A percentile compares a stretch with the other conserved stretches of the same genome.
phyloP scores from a whole-genome alignment of 225 moss, liverwort and hornwort species.

The Straminergon stramineum region DNA sequence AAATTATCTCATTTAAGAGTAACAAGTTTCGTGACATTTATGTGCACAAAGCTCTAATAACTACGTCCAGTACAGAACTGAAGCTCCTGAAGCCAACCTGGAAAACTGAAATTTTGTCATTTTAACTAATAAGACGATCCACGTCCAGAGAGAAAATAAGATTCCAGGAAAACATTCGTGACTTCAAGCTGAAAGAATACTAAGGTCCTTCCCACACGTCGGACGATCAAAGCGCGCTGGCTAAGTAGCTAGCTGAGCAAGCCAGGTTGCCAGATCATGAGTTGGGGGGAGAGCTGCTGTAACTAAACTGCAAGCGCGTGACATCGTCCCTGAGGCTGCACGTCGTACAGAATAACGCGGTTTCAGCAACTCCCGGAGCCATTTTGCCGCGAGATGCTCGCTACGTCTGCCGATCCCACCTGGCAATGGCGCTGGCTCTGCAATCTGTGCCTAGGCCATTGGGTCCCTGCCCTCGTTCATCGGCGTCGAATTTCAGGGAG shows the following conservation, averaged over 20 bases:
- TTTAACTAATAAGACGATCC: not conserved
- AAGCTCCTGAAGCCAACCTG: not conserved
- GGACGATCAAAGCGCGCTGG: not conserved
- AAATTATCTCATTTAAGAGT: not conserved
- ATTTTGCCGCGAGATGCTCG: slow-evolving; percentile 15
- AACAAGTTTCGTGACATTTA: not conserved
- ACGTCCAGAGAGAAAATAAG: not conserved
- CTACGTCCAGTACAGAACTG: too few relatives aligned
- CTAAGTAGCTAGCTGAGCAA: not conserved
- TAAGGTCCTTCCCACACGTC: not conserved
- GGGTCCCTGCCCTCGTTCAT: not conserved
- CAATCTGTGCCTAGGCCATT: not conserved
- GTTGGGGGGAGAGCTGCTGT: not conserved
- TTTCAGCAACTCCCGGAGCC: slow-evolving; percentile 27
- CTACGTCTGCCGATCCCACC: not conserved
- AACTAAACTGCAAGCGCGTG: not conserved
- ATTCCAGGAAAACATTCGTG: not conserved
- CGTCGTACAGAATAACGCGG: slow-evolving; percentile 14
- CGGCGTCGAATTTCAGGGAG: not conserved
- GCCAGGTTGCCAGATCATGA: not conserved
- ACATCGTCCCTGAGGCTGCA: not conserved
- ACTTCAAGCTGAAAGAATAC: not conserved
- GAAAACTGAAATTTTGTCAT: not conserved
- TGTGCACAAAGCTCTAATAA: not conserved
- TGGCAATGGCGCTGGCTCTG: not conserved